A percentile compares a stretch with the other conserved stretches of the same genome.
phyloP scores from a whole-genome alignment of 306 rosid genomes.

The Rosa rugosa region DNA sequence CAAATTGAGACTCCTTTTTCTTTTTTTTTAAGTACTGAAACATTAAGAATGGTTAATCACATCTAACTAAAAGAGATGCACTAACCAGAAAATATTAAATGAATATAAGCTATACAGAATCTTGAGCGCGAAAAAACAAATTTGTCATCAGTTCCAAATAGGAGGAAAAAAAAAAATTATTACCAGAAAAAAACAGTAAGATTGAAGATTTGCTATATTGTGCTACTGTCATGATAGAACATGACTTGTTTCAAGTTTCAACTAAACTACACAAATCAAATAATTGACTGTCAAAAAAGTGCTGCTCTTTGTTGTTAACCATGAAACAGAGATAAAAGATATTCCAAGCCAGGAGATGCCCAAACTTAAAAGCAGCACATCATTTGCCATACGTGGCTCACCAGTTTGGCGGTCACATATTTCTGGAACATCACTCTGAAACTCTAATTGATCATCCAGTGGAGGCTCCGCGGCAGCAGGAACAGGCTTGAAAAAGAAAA shows the following conservation, averaged over 20 bases:
- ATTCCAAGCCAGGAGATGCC: background rate
- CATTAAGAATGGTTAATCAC: background rate
- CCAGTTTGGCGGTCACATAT: conserved; percentile 74
- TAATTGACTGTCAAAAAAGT: background rate
- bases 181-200: background rate
- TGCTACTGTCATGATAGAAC: background rate
- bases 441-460: conserved; percentile 32
- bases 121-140: background rate
- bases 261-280: background rate
- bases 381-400: conserved; percentile 22
- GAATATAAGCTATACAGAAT: background rate
- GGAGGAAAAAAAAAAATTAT: background rate
- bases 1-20: too few relatives aligned
- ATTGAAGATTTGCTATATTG: background rate
- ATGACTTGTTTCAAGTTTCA: background rate
- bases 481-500: conserved; percentile 38
- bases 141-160: background rate
- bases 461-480: conserved; percentile 42
- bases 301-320: background rate
- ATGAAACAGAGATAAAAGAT: background rate
- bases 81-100: background rate
- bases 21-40: background rate
- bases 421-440: conserved; percentile 67
- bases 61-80: background rate
- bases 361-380: background rate